Percentiles rank a stretch among this genome's conserved stretches.
phyloP scores from a whole-genome alignment of 2,329 filamentous ascomycete species.

The Periglandula ipomoeae region DNA sequence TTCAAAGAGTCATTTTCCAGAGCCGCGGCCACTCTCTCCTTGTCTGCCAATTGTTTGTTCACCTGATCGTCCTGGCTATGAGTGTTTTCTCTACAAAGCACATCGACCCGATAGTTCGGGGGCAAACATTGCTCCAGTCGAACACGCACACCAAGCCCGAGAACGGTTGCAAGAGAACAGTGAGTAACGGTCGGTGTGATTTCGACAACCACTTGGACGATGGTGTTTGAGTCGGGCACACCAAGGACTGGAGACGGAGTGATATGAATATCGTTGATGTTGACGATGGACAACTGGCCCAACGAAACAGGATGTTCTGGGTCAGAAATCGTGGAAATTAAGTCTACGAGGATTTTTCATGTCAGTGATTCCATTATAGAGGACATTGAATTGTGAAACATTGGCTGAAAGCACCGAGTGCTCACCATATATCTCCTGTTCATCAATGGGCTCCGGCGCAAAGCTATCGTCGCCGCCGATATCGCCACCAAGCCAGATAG shows the following conservation, averaged over 20 bases:
- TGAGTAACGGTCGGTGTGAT: constrained; percentile 96
- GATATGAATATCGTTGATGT: constrained; percentile 87
- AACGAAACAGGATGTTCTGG: constrained; percentile 93
- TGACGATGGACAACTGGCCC: constrained; percentile 88
- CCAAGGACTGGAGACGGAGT: constrained; percentile 29
- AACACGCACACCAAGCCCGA: constrained; percentile 86
- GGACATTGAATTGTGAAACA: no score
- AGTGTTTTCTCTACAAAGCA: constrained; percentile 91
- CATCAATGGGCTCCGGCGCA: constrained; percentile 76
- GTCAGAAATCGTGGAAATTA: constrained; percentile 90
- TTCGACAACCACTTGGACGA: constrained; percentile 71
- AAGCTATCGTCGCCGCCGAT: constrained; percentile 45
- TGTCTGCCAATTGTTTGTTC: constrained; percentile 93
- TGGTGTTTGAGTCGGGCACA: constrained; percentile 39
- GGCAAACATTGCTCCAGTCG: constrained; percentile 85
- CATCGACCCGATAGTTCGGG: constrained; percentile 84
- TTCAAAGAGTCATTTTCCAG: constrained; percentile 88
- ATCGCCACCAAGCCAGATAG: constrained; percentile 22
- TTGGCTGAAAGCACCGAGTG: neutral
- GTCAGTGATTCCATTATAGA: neutral
- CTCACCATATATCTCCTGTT: constrained; percentile 91
- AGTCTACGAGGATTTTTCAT: constrained; percentile 44
- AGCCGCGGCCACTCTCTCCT: constrained; percentile 90
- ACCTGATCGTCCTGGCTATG: constrained; percentile 92
- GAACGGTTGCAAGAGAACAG: constrained; percentile 92